Base-by-base conservation (phyloP, 306 rosid species). In the Prunus davidiana region DNA sequence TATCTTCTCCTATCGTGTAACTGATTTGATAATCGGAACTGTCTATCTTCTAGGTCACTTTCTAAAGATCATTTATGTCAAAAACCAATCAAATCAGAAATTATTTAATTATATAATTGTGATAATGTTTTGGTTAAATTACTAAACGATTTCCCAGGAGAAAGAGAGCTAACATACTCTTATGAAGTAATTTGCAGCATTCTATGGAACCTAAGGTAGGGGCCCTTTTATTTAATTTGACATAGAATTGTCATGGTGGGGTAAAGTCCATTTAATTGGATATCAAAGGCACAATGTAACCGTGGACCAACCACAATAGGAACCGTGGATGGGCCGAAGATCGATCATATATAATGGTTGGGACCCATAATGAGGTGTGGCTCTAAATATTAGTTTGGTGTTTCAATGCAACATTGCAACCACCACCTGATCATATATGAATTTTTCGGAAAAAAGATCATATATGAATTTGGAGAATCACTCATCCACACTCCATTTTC, bases 231-330 rank as follows among this genome's bases (percentile, higher is more conserved):
- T 52, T 58, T 46, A 65, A 56, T 64, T 62, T 68, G 30, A 68
- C 60, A 69, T 41, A 15, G 73, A 60, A 34, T 47, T 57, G 73
- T 76, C 43, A 38, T 7, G 43, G 89, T 84, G 82, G 94, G 88
- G 84, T 87, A 76, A 56, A 58, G 73, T 78, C 60, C 85, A 87
- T 83, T 85, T 78, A 83, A 64, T 67, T 72, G 78, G 49, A 67
- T 79, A 80, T 60, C 20, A 43, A 43, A 63, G 62, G 55, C 77
- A 71, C 69, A 16, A 18, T 18, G n/a, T 43, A 57, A 25, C 82
- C 79, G 82, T 79, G 90, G 75, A 80, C 75, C 76, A 45, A 74
- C 78, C 84, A 69, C 78, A 64, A 28, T 64, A 12, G 76, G 76
- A 70, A 46, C 69, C 83, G 27, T 80, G 64, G 25, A 20, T 43